Conservation (phyloP, 441 rosid species). For the Flueggea neowawraea region DNA sequence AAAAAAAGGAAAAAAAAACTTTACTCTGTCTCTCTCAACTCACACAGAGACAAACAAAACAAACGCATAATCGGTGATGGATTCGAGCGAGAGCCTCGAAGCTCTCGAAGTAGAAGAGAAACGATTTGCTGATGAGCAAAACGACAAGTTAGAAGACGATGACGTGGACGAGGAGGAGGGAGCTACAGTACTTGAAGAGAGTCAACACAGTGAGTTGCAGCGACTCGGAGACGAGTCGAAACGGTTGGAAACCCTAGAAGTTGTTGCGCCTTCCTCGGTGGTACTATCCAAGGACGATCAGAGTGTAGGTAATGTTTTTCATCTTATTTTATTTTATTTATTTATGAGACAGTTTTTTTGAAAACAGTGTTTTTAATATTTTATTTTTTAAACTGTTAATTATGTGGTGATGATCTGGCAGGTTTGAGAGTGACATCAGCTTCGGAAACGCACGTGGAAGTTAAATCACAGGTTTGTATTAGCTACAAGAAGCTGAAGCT, state of each 20-base stretch:
- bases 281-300: slow-evolving; percentile 28
- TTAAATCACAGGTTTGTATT: neutral
- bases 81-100: slow-evolving; percentile 33
- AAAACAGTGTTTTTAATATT: neutral
- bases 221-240: slow-evolving; percentile 1
- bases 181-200: slow-evolving; percentile 4
- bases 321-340: neutral
- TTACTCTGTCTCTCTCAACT: slow-evolving; percentile 20
- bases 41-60: neutral
- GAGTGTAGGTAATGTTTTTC: slow-evolving; percentile 30
- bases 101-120: slow-evolving; percentile 17
- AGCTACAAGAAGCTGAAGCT: too few relatives aligned
- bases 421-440: neutral
- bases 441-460: neutral
- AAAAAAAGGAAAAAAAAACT: slow-evolving; percentile 11
- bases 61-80: slow-evolving; percentile 40
- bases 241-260: slow-evolving; percentile 28
- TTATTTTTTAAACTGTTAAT: neutral
- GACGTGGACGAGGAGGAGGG: slow-evolving; percentile 17
- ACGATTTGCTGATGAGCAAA: slow-evolving; percentile 7
- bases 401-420: neutral
- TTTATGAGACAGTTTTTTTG: neutral
- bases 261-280: neutral
- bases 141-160: slow-evolving; percentile 3
- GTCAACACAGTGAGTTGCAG: neutral